phyloP scores from a whole-genome alignment of 441 rosid genomes.

The Euphorbia schlechtendalii region DNA sequence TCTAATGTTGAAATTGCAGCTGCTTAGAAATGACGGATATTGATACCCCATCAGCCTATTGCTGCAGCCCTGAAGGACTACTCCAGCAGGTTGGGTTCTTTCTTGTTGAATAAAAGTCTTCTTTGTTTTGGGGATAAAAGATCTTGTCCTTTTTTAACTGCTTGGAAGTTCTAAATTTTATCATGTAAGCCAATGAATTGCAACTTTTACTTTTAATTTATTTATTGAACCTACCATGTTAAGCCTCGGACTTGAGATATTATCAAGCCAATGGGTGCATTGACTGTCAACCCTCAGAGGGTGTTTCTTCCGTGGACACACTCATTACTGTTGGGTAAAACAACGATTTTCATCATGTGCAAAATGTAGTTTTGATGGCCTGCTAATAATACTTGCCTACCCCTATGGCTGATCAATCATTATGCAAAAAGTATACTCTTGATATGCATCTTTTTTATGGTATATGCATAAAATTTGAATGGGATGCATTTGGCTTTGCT shows the following conservation, averaged over 20 bases:
- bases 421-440: not conserved
- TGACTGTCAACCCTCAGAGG: not conserved
- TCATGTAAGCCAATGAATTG: not conserved
- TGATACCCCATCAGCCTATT: slow-evolving; percentile 42
- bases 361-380: not conserved
- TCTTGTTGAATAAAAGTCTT: slow-evolving; percentile 1
- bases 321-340: not conserved
- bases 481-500: not conserved
- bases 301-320: not conserved
- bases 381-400: not conserved
- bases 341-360: not conserved
- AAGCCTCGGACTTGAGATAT: not conserved
- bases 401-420: not conserved
- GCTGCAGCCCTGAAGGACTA: slow-evolving; percentile 67
- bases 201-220: not conserved
- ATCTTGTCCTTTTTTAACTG: not conserved
- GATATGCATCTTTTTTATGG: not conserved
- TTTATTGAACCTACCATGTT: not conserved
- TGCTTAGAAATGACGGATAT: slow-evolving; percentile 16
- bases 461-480: not conserved
- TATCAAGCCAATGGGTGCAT: not conserved
- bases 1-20: slow-evolving; percentile 6
- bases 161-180: not conserved
- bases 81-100: slow-evolving; percentile 39
- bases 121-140: not conserved